Base-by-base conservation (phyloP, 352 stramenopile genomes). In the Phytophthora melonis region DNA sequence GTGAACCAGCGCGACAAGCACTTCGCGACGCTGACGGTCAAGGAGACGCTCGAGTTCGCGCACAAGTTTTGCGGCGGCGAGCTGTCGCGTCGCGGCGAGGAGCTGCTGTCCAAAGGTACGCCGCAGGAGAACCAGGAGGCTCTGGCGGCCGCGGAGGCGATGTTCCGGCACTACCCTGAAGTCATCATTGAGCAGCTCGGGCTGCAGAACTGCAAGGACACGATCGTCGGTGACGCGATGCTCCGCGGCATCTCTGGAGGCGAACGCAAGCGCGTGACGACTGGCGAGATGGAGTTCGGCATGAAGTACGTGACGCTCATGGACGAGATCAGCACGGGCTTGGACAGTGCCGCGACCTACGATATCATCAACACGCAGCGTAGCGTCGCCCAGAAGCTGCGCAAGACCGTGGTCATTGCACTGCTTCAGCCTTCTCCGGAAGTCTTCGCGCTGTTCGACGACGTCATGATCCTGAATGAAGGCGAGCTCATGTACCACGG, bases 381-480 rank as follows among this genome's bases (percentile, higher is more conserved):
- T 0, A 79, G 69, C 7, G 58, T 75, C 3, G 68, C 68, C 18
- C 62, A 75, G n/a, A 71, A 16, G 10, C 62, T 75, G 9, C 58
- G 41, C 34, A 75, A 75, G 54, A 88, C 77, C 7, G 54, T 76
- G n/a, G 79, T 90, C 9, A 79, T 97, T 16, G 86, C 88, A 9
- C 68, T 98, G 45, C 71, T 97, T 7, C 78, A 98, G 75, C 93
- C 94, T 34, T 83, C 93, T 7, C 27, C 27, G 27, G 23, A 98
- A 79, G 90, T 95, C 3, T 95, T 96, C 34, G 77, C 83, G 8
- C 70, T 98, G 18, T 98, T 98, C 75, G 70, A 77, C 63, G 58
- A 77, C 53, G 67, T 74, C 30, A 65, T 74, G 59, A 74, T 69
- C 27, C 32, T 98, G 30, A 66, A 66, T 32, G 60, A 66, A 19